These are phyloP conservation scores for Calonectria honghensis DNA, from an alignment of 2,329 filamentous ascomycete species.

Conservation along the genomic window DNA sequence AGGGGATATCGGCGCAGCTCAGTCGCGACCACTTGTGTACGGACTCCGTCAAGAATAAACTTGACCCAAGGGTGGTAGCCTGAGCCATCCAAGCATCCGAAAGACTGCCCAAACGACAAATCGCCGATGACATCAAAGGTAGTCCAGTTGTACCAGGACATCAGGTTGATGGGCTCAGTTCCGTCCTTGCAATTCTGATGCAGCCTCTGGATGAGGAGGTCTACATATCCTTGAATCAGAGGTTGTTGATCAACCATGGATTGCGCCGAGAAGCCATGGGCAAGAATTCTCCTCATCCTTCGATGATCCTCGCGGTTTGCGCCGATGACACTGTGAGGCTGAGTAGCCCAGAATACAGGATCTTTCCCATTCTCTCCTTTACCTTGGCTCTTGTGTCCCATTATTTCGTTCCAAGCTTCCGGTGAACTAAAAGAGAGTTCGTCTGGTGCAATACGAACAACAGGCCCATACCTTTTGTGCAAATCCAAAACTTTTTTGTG, in stretches of 20 bases:
- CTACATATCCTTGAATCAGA: constrained; percentile 61
- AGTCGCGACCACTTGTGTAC: neutral
- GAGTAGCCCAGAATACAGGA: neutral
- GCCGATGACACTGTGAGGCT: constrained; percentile 30
- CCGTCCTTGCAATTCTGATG: constrained; percentile 53
- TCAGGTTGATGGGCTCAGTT: constrained; percentile 47
- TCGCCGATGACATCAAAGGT: constrained; percentile 58
- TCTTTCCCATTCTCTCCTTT: constrained; percentile 26
- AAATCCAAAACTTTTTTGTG: constrained; percentile 14
- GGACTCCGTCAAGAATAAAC: constrained; percentile 3
- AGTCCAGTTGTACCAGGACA: constrained; percentile 55
- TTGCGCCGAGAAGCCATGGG: constrained; percentile 52
- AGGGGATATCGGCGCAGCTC: neutral
- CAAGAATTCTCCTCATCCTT: constrained; percentile 40
- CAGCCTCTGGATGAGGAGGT: constrained; percentile 62
- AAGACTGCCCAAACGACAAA: constrained; percentile 54
- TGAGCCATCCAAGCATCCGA: constrained; percentile 46
- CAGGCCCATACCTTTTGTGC: constrained; percentile 54
- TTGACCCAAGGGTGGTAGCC: constrained; percentile 13
- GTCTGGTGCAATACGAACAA: constrained; percentile 64
- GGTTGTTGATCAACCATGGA: constrained; percentile 52
- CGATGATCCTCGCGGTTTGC: constrained; percentile 40
- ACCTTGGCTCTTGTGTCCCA: neutral
- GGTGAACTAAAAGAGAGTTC: constrained; percentile 56
- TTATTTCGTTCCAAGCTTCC: constrained; percentile 39